Evolutionary conservation across 2,329 filamentous ascomycete genomes (phyloP), one percentile per base, ranked within the genome.

Genomic region (Ophiostoma ulmi): DNA sequence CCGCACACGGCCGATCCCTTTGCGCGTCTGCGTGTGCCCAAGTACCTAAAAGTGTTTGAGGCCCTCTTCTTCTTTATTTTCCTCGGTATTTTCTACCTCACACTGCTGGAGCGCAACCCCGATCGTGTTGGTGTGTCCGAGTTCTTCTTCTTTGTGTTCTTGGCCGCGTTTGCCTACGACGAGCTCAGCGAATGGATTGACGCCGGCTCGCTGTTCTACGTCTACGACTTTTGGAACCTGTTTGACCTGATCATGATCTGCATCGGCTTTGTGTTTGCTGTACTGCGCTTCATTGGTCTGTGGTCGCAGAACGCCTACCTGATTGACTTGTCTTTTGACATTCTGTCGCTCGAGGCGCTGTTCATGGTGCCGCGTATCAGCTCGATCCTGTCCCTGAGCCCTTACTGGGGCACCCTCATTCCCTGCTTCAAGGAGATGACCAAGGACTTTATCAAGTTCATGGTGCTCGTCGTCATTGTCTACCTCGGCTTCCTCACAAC

Each of bases 381-480:
- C 80, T 96, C 93, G 17, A 86, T 97, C 69, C 84, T 97, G 73
- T 94, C 91, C 77, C 80, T 97, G 74, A 93, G 93, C 75, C 92
- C 92, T 1, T 97, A 96, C 78, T 97, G 95, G 85, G 94, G 92
- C 61, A 95, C 91, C 0, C 80, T 95, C 67, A 94, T 97, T 72
- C 94, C 93, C 0, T 96, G 94, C 74, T 84, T 97, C 68, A 95
- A 95, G 78, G 92, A 94, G 78, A 97, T 97, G 94, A 91, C 91
- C 55, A 94, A 94, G 79, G 93, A 97, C 77, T 97, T 97, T 77
- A 80, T 94, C 78, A 94, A 94, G 76, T 97, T 95, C 77, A 86
- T 88, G 76, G 78, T 94, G 72, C 82, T 86, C 80, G 91, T 96
- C 63, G 82, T 92, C 67, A 90, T 97, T 70, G 81, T 97, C 69